A percentile compares a stretch with the other conserved stretches of the same genome.
Evolutionary conservation across 2,329 filamentous ascomycete genomes (phyloP).

Genomic region (Curvularia sp.): DNA sequence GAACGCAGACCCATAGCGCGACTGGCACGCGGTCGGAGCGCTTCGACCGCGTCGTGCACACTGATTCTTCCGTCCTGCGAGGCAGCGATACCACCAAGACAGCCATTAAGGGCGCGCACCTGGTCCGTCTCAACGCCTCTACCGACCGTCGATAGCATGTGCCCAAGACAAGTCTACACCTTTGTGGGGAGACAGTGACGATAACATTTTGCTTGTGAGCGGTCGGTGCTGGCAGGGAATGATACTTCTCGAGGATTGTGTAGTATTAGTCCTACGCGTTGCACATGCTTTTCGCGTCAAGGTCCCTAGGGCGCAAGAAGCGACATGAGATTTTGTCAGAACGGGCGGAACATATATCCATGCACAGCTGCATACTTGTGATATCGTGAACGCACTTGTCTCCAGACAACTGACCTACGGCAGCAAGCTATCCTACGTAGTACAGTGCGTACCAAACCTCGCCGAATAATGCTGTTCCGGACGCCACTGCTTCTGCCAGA

Average conservation of each 20-base stretch:
- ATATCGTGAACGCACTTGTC: background rate
- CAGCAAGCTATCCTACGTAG: constrained; percentile 54
- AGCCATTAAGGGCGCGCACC: too few relatives aligned
- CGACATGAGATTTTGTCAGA: background rate
- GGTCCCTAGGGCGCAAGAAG: constrained; percentile 39
- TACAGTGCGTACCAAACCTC: background rate
- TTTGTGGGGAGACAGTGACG: constrained; percentile 62
- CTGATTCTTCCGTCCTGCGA: too few relatives aligned
- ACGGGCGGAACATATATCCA: background rate
- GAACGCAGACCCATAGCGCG: too few relatives aligned
- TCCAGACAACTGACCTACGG: background rate
- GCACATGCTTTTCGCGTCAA: constrained; percentile 61
- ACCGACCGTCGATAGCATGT: background rate
- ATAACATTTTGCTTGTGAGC: constrained; percentile 63
- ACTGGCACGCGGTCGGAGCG: too few relatives aligned
- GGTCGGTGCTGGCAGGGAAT: constrained; percentile 72
- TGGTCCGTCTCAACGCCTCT: constrained; percentile 26
- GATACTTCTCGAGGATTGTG: constrained; percentile 67
- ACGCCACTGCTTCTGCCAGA: constrained; percentile 6
- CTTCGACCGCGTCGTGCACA: too few relatives aligned
- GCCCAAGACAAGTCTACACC: background rate
- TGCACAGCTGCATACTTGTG: background rate
- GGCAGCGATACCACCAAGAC: too few relatives aligned
- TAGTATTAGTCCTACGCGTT: constrained; percentile 65
- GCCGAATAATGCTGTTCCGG: background rate